Evolutionary conservation across 1,284 basidiomycete species (phyloP).

Genomic region (Sparassis latifolia): DNA sequence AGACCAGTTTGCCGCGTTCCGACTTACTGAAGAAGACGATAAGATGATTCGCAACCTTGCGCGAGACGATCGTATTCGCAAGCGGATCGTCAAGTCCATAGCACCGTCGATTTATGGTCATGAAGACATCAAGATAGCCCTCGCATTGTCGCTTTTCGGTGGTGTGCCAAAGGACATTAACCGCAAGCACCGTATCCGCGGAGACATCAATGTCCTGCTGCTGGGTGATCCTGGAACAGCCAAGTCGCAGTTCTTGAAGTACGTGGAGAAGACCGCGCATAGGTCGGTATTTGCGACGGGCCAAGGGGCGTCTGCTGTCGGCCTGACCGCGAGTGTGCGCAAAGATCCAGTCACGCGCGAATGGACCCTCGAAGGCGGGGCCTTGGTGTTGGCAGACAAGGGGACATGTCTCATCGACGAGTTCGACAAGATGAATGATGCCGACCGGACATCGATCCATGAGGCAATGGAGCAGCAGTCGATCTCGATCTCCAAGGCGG

Average conservation of each 20-base stretch:
- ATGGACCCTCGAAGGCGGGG: slow-evolving; percentile 98
- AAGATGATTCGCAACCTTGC: slow-evolving; percentile 83
- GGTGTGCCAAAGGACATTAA: slow-evolving; percentile 95
- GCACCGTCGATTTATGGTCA: slow-evolving; percentile 99
- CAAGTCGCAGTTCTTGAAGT: slow-evolving; percentile 99
- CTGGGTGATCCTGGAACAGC: slow-evolving; percentile 98
- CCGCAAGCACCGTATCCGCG: slow-evolving; percentile 92
- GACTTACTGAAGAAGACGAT: slow-evolving; percentile 95
- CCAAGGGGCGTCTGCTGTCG: slow-evolving; percentile 96
- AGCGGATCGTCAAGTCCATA: slow-evolving; percentile 97
- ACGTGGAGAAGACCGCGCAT: slow-evolving; percentile 97
- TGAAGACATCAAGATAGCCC: slow-evolving; percentile 97
- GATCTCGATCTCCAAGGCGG: slow-evolving; percentile 99
- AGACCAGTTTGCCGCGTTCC: slow-evolving; percentile 90
- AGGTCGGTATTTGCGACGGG: slow-evolving; percentile 98
- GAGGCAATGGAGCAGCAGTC: slow-evolving; percentile 99
- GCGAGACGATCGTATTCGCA: slow-evolving; percentile 90
- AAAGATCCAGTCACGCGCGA: slow-evolving; percentile 97
- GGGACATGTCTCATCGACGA: slow-evolving; percentile 99
- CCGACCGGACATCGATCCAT: slow-evolving; percentile 95
- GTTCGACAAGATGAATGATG: slow-evolving; percentile 99
- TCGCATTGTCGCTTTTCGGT: slow-evolving; percentile 92
- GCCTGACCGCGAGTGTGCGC: slow-evolving; percentile 96
- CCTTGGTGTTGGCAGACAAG: slow-evolving; percentile 95
- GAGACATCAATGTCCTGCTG: slow-evolving; percentile 94